Evolutionary conservation across 1,284 basidiomycete genomes (phyloP).

Genomic region (Anthracocystis panici-leucophaei): DNA sequence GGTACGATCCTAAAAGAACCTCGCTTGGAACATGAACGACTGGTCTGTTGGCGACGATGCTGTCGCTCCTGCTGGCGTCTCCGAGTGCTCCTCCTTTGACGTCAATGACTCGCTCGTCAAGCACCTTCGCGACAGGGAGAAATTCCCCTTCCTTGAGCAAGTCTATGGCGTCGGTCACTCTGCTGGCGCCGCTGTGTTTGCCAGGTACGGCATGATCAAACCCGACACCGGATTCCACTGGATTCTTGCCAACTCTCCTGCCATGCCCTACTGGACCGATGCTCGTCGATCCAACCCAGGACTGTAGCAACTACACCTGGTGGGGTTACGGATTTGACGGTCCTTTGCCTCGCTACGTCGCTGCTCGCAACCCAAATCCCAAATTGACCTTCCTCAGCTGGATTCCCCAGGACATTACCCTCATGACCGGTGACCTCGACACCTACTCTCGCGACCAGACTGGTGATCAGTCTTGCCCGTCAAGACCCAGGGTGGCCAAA

Average conservation of each 20-base stretch:
- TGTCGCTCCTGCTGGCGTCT: conserved; percentile 20
- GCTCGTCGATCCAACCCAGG: conserved; percentile 19
- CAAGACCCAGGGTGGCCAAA: conserved; percentile 53
- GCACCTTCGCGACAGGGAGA: conserved; percentile 27
- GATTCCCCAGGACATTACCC: conserved; percentile 33
- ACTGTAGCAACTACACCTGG: conserved; percentile 23
- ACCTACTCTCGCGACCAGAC: conserved; percentile 33
- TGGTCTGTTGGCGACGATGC: conserved; percentile 38
- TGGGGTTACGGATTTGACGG: conserved; percentile 46
- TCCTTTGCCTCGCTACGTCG: conserved; percentile 30
- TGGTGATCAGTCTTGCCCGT: conserved; percentile 46
- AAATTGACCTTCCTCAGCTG: conserved; percentile 17
- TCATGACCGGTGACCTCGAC: conserved; percentile 43
- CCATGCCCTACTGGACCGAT: conserved; percentile 54
- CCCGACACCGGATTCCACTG: conserved; percentile 22
- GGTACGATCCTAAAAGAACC: conserved; percentile 32
- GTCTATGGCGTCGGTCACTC: conserved; percentile 51
- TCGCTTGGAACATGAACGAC: conserved; percentile 35
- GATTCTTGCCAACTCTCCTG: conserved; percentile 52
- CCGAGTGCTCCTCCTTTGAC: conserved; percentile 48
- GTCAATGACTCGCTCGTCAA: conserved; percentile 47
- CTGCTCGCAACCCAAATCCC: conserved; percentile 13
- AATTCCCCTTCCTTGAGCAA: conserved; percentile 41
- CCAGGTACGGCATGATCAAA: conserved; percentile 43
- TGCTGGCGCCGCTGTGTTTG: conserved; percentile 46